Percentiles rank a stretch among this genome's conserved stretches.
Evolutionary conservation across 306 rosid species (phyloP).

Genomic region (Inga leiocalycina): DNA sequence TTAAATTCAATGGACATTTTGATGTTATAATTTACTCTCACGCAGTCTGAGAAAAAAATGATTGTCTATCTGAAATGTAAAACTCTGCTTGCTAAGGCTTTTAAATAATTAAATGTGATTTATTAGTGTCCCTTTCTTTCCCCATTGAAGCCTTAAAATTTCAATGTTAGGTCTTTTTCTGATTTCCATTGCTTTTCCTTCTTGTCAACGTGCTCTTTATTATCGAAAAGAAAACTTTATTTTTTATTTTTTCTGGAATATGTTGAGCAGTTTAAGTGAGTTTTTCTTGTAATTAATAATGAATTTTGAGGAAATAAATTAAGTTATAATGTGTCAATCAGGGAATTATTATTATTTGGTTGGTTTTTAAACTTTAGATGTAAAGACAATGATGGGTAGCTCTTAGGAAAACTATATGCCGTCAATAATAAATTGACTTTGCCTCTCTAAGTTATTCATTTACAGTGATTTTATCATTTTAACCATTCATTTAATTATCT

Average conservation of each 20-base stretch:
- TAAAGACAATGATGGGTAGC: neutral
- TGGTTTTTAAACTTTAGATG: neutral
- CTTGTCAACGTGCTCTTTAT: constrained; percentile 8
- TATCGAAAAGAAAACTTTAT: constrained; percentile 7
- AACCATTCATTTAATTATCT: too few relatives aligned
- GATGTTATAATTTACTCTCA: constrained; percentile 6
- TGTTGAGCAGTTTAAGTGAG: constrained; percentile 1
- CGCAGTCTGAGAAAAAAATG: constrained; percentile 24
- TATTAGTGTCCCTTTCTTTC: constrained; percentile 19
- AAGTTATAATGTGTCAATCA: constrained; percentile 10
- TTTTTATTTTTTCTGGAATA: neutral
- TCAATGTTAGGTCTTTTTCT: constrained; percentile 23
- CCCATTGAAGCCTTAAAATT: neutral
- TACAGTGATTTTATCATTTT: neutral
- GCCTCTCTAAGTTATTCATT: neutral
- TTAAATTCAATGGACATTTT: constrained; percentile 4
- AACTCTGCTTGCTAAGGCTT: neutral
- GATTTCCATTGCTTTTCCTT: constrained; percentile 6
- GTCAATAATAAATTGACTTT: neutral
- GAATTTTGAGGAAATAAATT: neutral
- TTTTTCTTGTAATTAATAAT: constrained; percentile 1
- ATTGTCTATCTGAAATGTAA: constrained; percentile 21
- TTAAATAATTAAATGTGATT: constrained; percentile 23
- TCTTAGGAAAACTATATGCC: constrained; percentile 1
- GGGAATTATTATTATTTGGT: neutral